Percentiles rank a stretch among this genome's conserved stretches.
These are phyloP conservation scores for Rhizoclosmatium globosum DNA, from an alignment of 192 early-diverging fungal species.

Conservation along the genomic window DNA sequence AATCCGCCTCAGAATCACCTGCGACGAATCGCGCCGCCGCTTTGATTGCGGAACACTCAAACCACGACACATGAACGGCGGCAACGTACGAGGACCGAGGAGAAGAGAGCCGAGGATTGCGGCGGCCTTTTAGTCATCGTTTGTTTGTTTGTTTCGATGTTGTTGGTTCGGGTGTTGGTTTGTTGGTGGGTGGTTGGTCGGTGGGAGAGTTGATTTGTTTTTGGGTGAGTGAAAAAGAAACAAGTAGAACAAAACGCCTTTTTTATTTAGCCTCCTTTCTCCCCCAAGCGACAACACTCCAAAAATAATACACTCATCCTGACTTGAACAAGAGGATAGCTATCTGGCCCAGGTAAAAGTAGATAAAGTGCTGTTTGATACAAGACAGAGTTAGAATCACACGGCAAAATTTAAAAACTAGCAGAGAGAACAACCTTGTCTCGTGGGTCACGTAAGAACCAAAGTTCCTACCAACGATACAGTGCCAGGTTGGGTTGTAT, in stretches of 20 bases:
- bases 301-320: not conserved
- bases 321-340: constrained; percentile 93
- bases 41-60: too few species aligned
- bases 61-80: not conserved
- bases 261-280: not conserved
- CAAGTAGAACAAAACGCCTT: not conserved
- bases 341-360: constrained; percentile 96
- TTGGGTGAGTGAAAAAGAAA: not conserved
- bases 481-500: constrained; percentile 98
- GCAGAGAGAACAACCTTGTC: constrained; percentile 56
- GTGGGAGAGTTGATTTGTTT: too few species aligned
- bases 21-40: too few species aligned
- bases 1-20: too few species aligned
- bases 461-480: constrained; percentile 98
- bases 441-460: constrained; percentile 98
- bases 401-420: not conserved
- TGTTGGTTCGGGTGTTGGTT: too few species aligned
- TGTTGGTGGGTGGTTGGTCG: too few species aligned
- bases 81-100: constrained; percentile 10
- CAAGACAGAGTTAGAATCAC: not conserved
- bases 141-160: too few species aligned
- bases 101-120: too few species aligned
- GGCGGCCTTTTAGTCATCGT: too few species aligned
- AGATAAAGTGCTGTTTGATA: constrained; percentile 88
- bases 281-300: too few species aligned